Conservation (phyloP, 768 basidiomycete species). For the Hygrocybe coccinea region DNA sequence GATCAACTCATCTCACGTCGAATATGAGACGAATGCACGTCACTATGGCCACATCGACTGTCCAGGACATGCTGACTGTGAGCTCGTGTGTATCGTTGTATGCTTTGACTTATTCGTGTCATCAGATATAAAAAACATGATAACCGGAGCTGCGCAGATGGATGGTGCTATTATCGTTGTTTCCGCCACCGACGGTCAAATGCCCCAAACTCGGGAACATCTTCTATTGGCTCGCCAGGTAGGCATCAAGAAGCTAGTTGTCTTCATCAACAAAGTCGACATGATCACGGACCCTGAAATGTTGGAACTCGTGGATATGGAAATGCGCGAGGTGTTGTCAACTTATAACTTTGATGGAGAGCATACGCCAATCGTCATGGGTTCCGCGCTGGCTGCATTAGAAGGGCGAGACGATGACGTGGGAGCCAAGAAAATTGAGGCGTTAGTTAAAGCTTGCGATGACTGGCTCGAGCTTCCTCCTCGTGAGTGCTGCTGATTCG, state of each 20-base stretch:
- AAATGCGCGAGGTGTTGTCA: constrained; percentile 93
- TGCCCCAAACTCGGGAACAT: constrained; percentile 99
- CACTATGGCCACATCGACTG: constrained; percentile 99
- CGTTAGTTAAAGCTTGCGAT: constrained; percentile 84
- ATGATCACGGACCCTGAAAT: constrained; percentile 95
- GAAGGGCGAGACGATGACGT: constrained; percentile 79
- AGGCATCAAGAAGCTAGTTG: constrained; percentile 93
- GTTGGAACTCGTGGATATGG: constrained; percentile 99
- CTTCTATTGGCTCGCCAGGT: constrained; percentile 96
- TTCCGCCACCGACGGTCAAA: constrained; percentile 97
- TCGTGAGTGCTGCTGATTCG: constrained; percentile 47
- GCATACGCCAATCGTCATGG: constrained; percentile 96
- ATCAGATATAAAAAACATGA: constrained; percentile 95
- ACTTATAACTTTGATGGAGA: constrained; percentile 97
- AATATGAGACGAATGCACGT: constrained; percentile 86
- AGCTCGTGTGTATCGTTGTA: constrained; percentile 24
- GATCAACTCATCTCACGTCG: constrained; percentile 97
- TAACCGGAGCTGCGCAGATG: constrained; percentile 98
- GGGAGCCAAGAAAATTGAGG: constrained; percentile 74
- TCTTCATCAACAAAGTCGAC: constrained; percentile 99
- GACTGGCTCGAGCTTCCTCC: constrained; percentile 90
- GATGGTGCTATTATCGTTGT: constrained; percentile 95
- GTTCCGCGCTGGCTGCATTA: constrained; percentile 91
- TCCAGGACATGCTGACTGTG: constrained; percentile 93
- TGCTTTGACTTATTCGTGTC: constrained; percentile 9